A percentile compares a stretch with the other conserved stretches of the same genome.
These are phyloP conservation scores for Misopates orontium DNA, from an alignment of 257 asterid genomes.

Conservation along the genomic window DNA sequence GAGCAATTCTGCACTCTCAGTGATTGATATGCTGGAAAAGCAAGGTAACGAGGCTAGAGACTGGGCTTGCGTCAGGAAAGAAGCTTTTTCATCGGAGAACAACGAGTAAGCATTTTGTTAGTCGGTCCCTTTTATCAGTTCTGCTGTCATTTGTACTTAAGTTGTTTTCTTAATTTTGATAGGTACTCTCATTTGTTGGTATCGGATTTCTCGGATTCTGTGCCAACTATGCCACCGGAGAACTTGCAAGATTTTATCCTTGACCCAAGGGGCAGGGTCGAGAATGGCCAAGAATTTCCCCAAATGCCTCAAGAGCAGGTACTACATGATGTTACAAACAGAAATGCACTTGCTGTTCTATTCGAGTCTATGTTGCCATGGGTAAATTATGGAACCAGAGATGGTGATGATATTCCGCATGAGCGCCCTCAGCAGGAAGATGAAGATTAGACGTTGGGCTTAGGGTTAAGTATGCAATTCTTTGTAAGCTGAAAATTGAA, in stretches of 20 bases:
- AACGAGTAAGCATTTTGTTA: slow-evolving; percentile 62
- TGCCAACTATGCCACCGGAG: slow-evolving; percentile 93
- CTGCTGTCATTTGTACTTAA: slow-evolving; percentile 7
- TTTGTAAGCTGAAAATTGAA: not conserved
- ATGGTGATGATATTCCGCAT: slow-evolving; percentile 35
- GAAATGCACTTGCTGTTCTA: slow-evolving; percentile 75
- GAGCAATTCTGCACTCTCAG: slow-evolving; percentile 60
- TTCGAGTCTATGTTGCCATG: slow-evolving; percentile 87
- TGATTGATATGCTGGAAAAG: slow-evolving; percentile 51
- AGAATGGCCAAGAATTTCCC: slow-evolving; percentile 37
- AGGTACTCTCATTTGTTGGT: slow-evolving; percentile 82
- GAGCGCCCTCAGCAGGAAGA: slow-evolving; percentile 40
- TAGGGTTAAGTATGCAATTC: not conserved
- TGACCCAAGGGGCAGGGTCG: slow-evolving; percentile 61
- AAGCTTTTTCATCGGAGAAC: slow-evolving; percentile 73
- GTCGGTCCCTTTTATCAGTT: not conserved
- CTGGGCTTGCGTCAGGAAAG: slow-evolving; percentile 85
- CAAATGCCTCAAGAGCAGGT: slow-evolving; percentile 35
- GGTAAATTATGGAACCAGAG: slow-evolving; percentile 64
- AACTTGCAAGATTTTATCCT: slow-evolving; percentile 76
- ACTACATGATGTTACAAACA: slow-evolving; percentile 56
- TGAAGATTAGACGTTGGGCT: slow-evolving; percentile 33
- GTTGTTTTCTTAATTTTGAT: slow-evolving; percentile 19
- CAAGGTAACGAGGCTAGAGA: slow-evolving; percentile 54
- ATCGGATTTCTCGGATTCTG: slow-evolving; percentile 80